A percentile compares a stretch with the other conserved stretches of the same genome.
Conservation (phyloP, 1,139 yeast species). For the Candida sp. region DNA sequence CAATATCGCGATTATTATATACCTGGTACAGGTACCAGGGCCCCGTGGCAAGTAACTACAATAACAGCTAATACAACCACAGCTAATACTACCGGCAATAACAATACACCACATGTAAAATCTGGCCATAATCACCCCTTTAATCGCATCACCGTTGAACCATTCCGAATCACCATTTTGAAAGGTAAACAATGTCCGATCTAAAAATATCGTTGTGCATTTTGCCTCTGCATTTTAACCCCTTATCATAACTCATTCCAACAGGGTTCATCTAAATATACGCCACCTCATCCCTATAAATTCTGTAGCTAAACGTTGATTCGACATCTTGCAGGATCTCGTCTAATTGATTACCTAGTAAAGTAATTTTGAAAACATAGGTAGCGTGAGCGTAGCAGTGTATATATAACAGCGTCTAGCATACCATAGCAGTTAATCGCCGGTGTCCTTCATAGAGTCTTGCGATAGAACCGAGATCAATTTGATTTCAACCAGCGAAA, state of each 20-base stretch:
- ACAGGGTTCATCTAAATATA: too few species aligned
- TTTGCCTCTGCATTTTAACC: too few species aligned
- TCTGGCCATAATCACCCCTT: too few species aligned
- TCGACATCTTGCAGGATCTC: background rate
- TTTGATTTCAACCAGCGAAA: background rate
- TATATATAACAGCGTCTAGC: background rate
- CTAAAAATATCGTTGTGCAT: background rate
- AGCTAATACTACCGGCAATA: too few species aligned
- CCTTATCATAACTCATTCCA: background rate
- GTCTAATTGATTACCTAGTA: background rate
- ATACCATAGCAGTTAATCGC: background rate
- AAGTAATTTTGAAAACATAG: background rate
- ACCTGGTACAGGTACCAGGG: background rate
- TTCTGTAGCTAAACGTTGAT: too few species aligned
- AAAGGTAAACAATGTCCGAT: background rate
- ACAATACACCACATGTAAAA: too few species aligned
- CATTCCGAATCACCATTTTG: too few species aligned
- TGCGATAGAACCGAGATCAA: background rate
- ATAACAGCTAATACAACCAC: too few species aligned
- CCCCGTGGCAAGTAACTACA: background rate
- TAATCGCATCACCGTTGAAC: too few species aligned
- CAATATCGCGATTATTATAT: background rate
- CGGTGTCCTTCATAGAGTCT: background rate
- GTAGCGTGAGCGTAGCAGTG: background rate
- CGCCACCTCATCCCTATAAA: too few species aligned